phyloP scores from a whole-genome alignment of 2,329 filamentous ascomycete genomes.

The Aureobasidium sp. region DNA sequence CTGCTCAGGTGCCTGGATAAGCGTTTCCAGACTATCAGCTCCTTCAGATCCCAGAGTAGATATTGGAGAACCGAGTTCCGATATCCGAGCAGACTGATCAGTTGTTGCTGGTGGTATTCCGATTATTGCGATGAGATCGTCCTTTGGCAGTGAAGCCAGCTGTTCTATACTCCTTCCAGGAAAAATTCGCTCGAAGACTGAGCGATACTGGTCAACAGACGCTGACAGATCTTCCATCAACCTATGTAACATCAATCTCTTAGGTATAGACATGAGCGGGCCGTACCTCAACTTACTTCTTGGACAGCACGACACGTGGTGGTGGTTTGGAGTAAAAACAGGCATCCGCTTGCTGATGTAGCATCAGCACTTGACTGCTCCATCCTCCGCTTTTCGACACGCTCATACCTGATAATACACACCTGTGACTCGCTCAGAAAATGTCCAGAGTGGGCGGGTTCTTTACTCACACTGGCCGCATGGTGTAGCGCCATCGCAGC shows the following conservation, averaged over 20 bases:
- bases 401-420: constrained; percentile 49
- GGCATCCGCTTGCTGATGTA: constrained; percentile 54
- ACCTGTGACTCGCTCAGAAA: not conserved
- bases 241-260: constrained; percentile 42
- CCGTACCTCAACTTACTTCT: constrained; percentile 41
- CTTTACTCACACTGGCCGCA: constrained; percentile 68
- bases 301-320: constrained; percentile 67
- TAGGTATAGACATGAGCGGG: no score
- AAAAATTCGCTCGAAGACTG: constrained; percentile 37
- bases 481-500: constrained; percentile 74
- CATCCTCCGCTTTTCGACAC: no score
- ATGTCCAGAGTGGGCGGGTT: no score
- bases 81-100: not conserved
- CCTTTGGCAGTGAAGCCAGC: constrained; percentile 34
- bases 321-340: constrained; percentile 78
- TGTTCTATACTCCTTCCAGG: constrained; percentile 36
- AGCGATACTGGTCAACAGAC: constrained; percentile 42
- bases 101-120: not conserved
- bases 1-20: constrained; percentile 63
- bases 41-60: constrained; percentile 37
- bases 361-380: not conserved
- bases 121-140: constrained; percentile 37
- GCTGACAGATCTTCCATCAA: constrained; percentile 47
- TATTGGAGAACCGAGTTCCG: not conserved
- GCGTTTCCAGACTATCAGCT: constrained; percentile 47